Conservation (phyloP, 495 filamentous ascomycete genomes). For the Corynascus novoguineensis region DNA sequence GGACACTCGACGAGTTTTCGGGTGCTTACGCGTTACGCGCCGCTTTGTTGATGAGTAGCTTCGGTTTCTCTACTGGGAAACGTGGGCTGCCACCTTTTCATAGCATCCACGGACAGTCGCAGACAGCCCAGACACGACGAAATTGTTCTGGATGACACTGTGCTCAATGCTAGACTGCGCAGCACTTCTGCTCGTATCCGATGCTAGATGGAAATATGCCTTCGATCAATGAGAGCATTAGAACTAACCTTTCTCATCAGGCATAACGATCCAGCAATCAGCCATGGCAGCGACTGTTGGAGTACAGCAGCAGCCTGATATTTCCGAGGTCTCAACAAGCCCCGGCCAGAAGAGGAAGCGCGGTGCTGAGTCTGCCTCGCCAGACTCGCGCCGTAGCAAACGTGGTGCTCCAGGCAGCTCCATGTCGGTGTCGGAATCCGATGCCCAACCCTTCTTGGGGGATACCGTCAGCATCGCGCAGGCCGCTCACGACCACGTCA, state of each 20-base stretch:
- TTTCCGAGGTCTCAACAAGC: slow-evolving; percentile 25
- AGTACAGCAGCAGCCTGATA: slow-evolving; percentile 38
- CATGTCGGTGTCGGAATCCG: slow-evolving; percentile 34
- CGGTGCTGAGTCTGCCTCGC: slow-evolving; percentile 35
- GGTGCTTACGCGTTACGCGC: slow-evolving; percentile 5
- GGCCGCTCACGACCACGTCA: slow-evolving; percentile 38
- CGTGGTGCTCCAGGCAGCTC: slow-evolving; percentile 37
- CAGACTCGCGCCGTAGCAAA: slow-evolving; percentile 42
- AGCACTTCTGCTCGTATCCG: too few relatives aligned
- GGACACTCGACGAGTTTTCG: background rate
- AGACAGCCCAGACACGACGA: background rate
- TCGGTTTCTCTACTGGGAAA: background rate
- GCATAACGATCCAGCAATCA: slow-evolving; percentile 15
- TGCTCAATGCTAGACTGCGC: background rate
- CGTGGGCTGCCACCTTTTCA: background rate
- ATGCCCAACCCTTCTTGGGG: slow-evolving; percentile 40
- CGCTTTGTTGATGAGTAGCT: background rate
- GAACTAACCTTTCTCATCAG: slow-evolving; percentile 13
- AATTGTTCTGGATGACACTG: background rate
- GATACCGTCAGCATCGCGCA: slow-evolving; percentile 44
- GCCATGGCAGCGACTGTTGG: slow-evolving; percentile 42
- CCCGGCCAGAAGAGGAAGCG: slow-evolving; percentile 47
- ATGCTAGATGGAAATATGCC: too few relatives aligned
- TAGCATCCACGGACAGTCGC: too few relatives aligned
- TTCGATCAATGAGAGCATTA: too few relatives aligned